Evolutionary conservation across 139 green algal genomes (phyloP).

Genomic region (Chara braunii): DNA sequence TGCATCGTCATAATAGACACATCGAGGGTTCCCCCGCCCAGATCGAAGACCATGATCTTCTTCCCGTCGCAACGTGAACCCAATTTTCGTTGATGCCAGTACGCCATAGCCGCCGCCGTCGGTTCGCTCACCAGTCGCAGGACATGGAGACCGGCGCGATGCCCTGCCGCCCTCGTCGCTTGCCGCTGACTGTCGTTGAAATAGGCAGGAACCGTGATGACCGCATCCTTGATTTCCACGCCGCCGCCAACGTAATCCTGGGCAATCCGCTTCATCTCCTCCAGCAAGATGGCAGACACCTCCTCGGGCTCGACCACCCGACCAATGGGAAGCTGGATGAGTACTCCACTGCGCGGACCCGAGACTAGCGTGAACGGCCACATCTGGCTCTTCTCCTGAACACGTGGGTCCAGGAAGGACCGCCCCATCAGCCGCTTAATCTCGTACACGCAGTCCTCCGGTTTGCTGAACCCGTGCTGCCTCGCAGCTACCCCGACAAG

Average conservation of each 20-base stretch:
- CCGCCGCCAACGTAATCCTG: conserved; percentile 74
- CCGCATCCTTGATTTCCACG: conserved; percentile 65
- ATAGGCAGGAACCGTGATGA: conserved; percentile 87
- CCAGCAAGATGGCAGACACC: conserved; percentile 91
- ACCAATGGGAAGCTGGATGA: too few species aligned
- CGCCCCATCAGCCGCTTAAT: too few species aligned
- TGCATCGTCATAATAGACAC: conserved; percentile 37
- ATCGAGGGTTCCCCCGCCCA: conserved; percentile 45
- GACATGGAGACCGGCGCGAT: conserved; percentile 35
- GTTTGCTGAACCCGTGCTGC: too few species aligned
- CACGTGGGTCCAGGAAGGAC: too few species aligned
- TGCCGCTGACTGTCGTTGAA: conserved; percentile 79
- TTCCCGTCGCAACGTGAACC: too few species aligned
- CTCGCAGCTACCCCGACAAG: too few species aligned
- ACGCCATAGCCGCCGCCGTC: conserved; percentile 24
- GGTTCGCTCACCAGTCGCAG: conserved; percentile 41
- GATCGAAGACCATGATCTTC: conserved; percentile 58
- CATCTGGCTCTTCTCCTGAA: too few species aligned
- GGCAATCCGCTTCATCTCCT: conserved; percentile 81
- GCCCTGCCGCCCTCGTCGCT: conserved; percentile 77
- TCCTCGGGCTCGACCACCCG: too few species aligned
- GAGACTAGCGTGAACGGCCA: too few species aligned
- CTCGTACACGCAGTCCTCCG: too few species aligned
- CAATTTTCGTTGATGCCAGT: conserved; percentile 47
- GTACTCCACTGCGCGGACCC: too few species aligned